phyloP scores from a whole-genome alignment of 306 rosid species.

The cucumber (Cucumis sativus) region DNA sequence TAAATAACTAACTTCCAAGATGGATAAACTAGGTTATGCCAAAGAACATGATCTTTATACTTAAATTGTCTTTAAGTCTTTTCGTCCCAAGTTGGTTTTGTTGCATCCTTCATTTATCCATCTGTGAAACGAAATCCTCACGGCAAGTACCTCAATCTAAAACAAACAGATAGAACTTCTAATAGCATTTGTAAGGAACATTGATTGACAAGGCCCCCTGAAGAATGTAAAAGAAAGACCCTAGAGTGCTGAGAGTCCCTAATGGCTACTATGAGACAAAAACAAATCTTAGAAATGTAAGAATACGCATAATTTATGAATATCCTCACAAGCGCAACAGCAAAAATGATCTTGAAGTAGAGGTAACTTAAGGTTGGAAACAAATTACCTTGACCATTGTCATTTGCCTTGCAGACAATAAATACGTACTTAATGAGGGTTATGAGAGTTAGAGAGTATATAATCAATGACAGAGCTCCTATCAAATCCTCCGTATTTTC shows the following conservation, averaged over 20 bases:
- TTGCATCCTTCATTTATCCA: not conserved
- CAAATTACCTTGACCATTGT: slow-evolving; percentile 88
- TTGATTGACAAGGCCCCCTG: not conserved
- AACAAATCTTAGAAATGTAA: not conserved
- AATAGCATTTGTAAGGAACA: not conserved
- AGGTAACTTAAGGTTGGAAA: not conserved
- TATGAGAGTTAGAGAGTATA: slow-evolving; percentile 86
- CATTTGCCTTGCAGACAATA: slow-evolving; percentile 79
- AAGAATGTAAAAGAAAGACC: not conserved
- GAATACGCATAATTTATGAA: not conserved
- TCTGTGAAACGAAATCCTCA: not conserved
- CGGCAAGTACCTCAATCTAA: not conserved
- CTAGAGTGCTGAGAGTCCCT: not conserved
- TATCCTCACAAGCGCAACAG: not conserved
- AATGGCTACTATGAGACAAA: not conserved
- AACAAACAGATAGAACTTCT: not conserved
- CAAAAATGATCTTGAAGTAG: not conserved
- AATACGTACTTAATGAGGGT: slow-evolving; percentile 86
- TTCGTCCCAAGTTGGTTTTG: not conserved
- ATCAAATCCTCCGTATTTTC: slow-evolving; percentile 65
- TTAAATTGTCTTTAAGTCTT: not conserved
- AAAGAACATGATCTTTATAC: not conserved
- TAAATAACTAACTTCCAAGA: not conserved
- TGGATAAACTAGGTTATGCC: not conserved
- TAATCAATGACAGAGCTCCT: slow-evolving; percentile 90